Evolutionary conservation across 2,329 filamentous ascomycete genomes (phyloP).

Genomic region (Penicillium griseofulvum): DNA sequence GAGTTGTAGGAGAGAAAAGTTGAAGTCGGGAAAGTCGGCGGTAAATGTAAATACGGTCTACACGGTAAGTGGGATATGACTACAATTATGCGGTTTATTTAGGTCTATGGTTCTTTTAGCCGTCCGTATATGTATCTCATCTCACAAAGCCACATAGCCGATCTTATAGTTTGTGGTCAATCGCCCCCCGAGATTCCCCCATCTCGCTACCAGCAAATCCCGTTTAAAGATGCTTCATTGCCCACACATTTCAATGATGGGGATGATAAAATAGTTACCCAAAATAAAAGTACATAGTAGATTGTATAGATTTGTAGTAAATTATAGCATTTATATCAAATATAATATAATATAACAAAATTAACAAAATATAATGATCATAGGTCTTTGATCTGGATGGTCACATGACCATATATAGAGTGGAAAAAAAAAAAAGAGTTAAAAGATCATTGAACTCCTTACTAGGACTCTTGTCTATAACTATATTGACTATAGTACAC

Average conservation of each 20-base stretch:
- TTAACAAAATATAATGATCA: too few relatives aligned
- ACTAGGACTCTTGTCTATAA: background rate
- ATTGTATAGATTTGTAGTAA: too few relatives aligned
- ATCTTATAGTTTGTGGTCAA: conserved; percentile 5
- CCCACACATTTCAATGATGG: background rate
- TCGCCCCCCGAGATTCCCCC: conserved; percentile 14
- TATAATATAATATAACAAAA: background rate
- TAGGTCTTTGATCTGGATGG: background rate
- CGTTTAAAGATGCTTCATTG: conserved; percentile 6
- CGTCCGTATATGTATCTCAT: conserved; percentile 8
- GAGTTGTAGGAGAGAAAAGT: background rate
- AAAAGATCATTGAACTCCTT: background rate
- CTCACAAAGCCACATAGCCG: conserved; percentile 1
- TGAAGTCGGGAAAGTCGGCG: conserved; percentile 4
- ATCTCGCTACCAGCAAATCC: conserved; percentile 18
- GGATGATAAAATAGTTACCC: too few relatives aligned
- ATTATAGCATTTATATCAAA: background rate
- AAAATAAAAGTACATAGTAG: too few relatives aligned
- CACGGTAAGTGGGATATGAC: background rate
- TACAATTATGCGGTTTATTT: background rate
- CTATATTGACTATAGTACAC: background rate
- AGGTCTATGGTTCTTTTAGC: background rate
- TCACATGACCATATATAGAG: conserved; percentile 12
- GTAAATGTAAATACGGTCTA: background rate
- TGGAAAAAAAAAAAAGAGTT: background rate